Conservation (phyloP, 768 basidiomycete genomes). For the Psilocybe cubensis region DNA sequence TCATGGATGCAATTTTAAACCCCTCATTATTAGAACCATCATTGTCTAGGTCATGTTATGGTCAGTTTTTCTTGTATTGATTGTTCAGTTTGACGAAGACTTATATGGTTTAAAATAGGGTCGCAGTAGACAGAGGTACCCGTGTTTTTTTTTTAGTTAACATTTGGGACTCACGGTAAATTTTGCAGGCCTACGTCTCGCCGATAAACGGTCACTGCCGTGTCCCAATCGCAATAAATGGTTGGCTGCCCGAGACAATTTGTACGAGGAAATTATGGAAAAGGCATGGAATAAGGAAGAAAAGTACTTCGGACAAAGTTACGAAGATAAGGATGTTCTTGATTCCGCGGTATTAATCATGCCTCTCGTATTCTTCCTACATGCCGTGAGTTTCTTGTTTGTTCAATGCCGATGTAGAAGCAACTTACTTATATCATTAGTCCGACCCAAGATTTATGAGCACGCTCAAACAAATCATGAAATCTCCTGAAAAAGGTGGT, state of each 20-base stretch:
- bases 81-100: too few species aligned
- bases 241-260: constrained; percentile 72
- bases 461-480: constrained; percentile 84
- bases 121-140: constrained; percentile 88
- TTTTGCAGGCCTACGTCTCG: constrained; percentile 73
- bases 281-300: constrained; percentile 82
- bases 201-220: constrained; percentile 93
- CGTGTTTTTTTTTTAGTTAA: background rate
- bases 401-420: background rate
- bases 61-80: too few species aligned
- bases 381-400: constrained; percentile 53
- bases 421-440: constrained; percentile 34
- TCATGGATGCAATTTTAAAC: background rate
- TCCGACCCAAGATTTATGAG: constrained; percentile 88
- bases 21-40: constrained; percentile 35
- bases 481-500: constrained; percentile 88
- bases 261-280: constrained; percentile 94
- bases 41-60: constrained; percentile 4
- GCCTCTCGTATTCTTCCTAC: constrained; percentile 93
- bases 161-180: background rate
- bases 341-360: constrained; percentile 92
- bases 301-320: constrained; percentile 83
- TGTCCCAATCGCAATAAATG: constrained; percentile 75
- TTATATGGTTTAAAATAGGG: too few species aligned
- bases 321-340: constrained; percentile 80